Base-by-base conservation (phyloP, 306 rosid genomes). In the Cucumis hystrix region DNA sequence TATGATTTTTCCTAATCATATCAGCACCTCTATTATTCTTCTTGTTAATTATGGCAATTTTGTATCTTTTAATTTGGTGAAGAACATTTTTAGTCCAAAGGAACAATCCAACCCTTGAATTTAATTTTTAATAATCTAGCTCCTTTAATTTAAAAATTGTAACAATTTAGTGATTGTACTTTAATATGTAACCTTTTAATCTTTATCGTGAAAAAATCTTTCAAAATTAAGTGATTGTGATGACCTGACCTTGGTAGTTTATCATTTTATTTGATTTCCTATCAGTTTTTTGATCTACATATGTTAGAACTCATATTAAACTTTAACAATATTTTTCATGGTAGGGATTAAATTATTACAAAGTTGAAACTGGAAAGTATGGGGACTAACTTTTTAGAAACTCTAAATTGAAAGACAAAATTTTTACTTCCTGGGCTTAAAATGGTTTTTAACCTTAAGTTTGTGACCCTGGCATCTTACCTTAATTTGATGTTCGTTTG, bases 31-130 rank as follows among this genome's bases (percentile, higher is more conserved):
- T 75, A 25, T 28, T 64, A 18, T 45, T 75, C 43, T 74, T 66
- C 28, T 67, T 80, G 71, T 77, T 37, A 18, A 30, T 20, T 35
- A 52, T 54, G 58, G 81, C 71, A 55, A 37, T 59, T 57, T 82
- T 14, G 52, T 54, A 76, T 74, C 30, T n/a, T 43, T 70, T 40
- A n/a, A 6, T 40, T 41, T 67, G 17, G 49, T n/a, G 0, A 63
- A 62, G 5, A 25, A 60, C 39, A 23, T 9, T 60, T 23, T 10
- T 60, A 12, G 65, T 60, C 16, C 65, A 60, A 63, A 33, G 13
- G 10, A 33, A 63, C 23, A 1, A 16, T 63, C 9, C 18, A 14
- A 8, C 15, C 7, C 12, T 0, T 58, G 33, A 58, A 58, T 63
- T 15, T 63, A 63, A 9, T 33, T 16, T 8, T n/a, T 35, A 63